These are phyloP conservation scores for Liquidambar formosana DNA, from an alignment of 164 flowering plant genomes.

Conservation along the genomic window DNA sequence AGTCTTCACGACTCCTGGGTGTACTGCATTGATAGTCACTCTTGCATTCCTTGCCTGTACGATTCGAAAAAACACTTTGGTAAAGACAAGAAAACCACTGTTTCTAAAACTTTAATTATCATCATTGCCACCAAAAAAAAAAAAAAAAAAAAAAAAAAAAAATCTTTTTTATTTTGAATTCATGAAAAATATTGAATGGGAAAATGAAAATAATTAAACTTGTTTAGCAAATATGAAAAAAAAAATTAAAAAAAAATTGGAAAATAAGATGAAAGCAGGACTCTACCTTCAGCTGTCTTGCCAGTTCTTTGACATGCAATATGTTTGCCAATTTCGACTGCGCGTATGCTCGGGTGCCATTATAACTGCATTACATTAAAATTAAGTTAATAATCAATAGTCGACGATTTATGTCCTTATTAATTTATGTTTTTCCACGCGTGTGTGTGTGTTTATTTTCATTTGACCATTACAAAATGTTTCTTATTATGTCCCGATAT, in stretches of 20 bases:
- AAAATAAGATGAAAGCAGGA: background rate
- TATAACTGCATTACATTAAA: conserved; percentile 51
- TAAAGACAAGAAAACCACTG: too few species aligned
- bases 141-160: background rate
- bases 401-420: too few species aligned
- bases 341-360: conserved; percentile 87
- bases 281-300: conserved; percentile 73
- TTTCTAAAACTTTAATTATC: too few species aligned
- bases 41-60: conserved; percentile 77
- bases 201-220: background rate
- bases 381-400: too few species aligned
- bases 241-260: background rate
- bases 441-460: too few species aligned
- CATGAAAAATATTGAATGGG: too few species aligned
- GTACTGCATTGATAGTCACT: conserved; percentile 88
- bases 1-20: conserved; percentile 96
- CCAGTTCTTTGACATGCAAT: conserved; percentile 82
- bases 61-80: background rate
- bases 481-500: too few species aligned
- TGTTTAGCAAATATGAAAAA: background rate
- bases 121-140: background rate
- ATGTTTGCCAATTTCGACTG: conserved; percentile 87
- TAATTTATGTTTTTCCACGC: too few species aligned
- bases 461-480: too few species aligned
- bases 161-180: background rate